These are phyloP conservation scores for Tanacetum coccineum DNA, from an alignment of 129 eudicot genomes.

Conservation along the genomic window DNA sequence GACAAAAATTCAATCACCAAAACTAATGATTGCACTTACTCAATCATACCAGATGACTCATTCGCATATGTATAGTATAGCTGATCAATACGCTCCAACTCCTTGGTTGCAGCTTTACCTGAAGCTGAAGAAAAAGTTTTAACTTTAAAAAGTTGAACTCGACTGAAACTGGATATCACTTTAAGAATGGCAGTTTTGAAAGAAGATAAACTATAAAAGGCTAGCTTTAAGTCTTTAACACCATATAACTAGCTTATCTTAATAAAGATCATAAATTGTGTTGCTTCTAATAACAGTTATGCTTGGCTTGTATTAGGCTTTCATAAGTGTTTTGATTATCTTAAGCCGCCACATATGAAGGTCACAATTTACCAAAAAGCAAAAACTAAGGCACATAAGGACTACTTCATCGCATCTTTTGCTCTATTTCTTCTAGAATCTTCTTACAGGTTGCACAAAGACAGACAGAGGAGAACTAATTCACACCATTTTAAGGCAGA, in stretches of 20 bases:
- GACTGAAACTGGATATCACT: slow-evolving; percentile 4
- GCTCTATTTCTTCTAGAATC: too few relatives aligned
- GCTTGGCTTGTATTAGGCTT: too few relatives aligned
- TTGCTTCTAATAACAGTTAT: not conserved
- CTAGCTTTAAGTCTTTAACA: not conserved
- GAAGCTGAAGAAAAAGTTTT: slow-evolving; percentile 51
- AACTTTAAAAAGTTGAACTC: slow-evolving; percentile 18
- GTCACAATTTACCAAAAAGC: not conserved
- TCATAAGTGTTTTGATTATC: not conserved
- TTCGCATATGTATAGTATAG: slow-evolving; percentile 68
- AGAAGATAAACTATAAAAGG: not conserved
- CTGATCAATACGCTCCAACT: slow-evolving; percentile 82
- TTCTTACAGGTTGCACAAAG: too few relatives aligned
- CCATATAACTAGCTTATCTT: too few relatives aligned
- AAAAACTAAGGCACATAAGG: not conserved
- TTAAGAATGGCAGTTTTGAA: not conserved
- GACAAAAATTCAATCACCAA: slow-evolving; percentile 4
- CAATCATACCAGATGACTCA: slow-evolving; percentile 62
- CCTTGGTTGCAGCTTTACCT: slow-evolving; percentile 84
- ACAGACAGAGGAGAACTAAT: too few relatives aligned
- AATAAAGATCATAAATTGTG: not conserved
- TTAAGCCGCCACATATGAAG: not conserved
- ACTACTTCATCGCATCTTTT: not conserved
- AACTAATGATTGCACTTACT: slow-evolving; percentile 49
- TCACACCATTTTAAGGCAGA: too few relatives aligned